Evolutionary conservation across 192 early-diverging fungal species (phyloP).

Genomic region (Coemansia biformis): DNA sequence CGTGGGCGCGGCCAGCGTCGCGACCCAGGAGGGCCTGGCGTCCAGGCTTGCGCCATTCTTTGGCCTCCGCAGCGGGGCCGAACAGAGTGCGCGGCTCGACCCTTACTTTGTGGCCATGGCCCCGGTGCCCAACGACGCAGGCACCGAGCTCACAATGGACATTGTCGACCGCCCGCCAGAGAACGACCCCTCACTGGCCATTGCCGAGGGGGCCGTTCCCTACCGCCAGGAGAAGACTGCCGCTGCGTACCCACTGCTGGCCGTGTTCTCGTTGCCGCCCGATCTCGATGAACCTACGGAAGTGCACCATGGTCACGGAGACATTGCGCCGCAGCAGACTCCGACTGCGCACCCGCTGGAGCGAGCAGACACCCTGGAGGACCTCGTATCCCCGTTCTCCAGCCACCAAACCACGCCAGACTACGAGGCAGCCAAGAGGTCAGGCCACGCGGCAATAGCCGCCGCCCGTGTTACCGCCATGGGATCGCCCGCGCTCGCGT

Average conservation of each 20-base stretch:
- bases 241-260: slow-evolving; percentile 27
- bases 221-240: slow-evolving; percentile 42
- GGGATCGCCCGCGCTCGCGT: too few relatives aligned
- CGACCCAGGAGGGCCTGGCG: neutral
- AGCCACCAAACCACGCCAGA: slow-evolving; percentile 1
- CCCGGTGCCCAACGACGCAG: slow-evolving; percentile 20
- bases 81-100: neutral
- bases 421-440: slow-evolving; percentile 24
- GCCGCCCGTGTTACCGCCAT: slow-evolving; percentile 22
- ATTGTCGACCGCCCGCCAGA: slow-evolving; percentile 32
- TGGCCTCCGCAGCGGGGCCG: slow-evolving; percentile 1
- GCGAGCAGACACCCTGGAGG: too few relatives aligned
- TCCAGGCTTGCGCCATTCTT: slow-evolving; percentile 3
- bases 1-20: neutral
- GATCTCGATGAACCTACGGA: neutral
- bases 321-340: too few relatives aligned
- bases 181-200: slow-evolving; percentile 33
- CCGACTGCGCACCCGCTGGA: too few relatives aligned
- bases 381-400: neutral
- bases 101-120: slow-evolving; percentile 1
- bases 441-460: slow-evolving; percentile 32
- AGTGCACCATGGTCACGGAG: too few relatives aligned
- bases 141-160: slow-evolving; percentile 46
- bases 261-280: slow-evolving; percentile 8
- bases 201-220: slow-evolving; percentile 21